Evolutionary conservation across 2,329 filamentous ascomycete genomes (phyloP).

Genomic region (Penicillium capsulatum): DNA sequence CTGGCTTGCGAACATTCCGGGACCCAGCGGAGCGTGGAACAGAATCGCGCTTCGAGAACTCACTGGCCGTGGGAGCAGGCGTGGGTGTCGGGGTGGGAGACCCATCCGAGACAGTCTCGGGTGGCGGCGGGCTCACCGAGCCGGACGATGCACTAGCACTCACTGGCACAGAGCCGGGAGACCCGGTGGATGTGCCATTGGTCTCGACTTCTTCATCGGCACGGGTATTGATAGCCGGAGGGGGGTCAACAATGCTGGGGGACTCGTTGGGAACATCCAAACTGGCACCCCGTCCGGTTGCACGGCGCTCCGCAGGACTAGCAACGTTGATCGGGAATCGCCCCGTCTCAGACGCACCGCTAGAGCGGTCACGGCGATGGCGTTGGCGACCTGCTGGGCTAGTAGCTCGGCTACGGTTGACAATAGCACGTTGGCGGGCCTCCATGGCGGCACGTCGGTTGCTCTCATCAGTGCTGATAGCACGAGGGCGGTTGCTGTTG

Average conservation of each 20-base stretch:
- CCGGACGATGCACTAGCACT: conserved; percentile 26
- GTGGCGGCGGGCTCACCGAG: conserved; percentile 28
- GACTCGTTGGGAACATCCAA: conserved; percentile 70
- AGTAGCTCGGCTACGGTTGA: conserved; percentile 65
- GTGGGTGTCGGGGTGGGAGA: conserved; percentile 35
- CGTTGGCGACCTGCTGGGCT: conserved; percentile 56
- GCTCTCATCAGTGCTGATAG: conserved; percentile 92
- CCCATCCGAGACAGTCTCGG: conserved; percentile 28
- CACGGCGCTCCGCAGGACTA: conserved; percentile 50
- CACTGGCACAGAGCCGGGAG: conserved; percentile 20
- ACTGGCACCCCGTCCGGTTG: conserved; percentile 57
- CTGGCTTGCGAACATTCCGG: conserved; percentile 47
- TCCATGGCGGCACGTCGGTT: conserved; percentile 92
- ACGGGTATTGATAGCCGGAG: conserved; percentile 23
- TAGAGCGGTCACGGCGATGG: conserved; percentile 78
- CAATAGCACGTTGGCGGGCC: conserved; percentile 77
- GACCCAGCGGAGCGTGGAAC: conserved; percentile 50
- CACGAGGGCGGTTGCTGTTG: conserved; percentile 62
- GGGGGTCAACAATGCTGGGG: conserved; percentile 37
- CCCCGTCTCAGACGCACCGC: conserved; percentile 65
- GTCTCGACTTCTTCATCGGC: conserved; percentile 29
- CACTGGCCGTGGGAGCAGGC: conserved; percentile 22
- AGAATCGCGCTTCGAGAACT: conserved; percentile 62
- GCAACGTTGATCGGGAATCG: conserved; percentile 78
- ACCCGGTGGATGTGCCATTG: conserved; percentile 43